Base-by-base conservation (phyloP, 2,329 filamentous ascomycete species). In the Cytospora piceicola region DNA sequence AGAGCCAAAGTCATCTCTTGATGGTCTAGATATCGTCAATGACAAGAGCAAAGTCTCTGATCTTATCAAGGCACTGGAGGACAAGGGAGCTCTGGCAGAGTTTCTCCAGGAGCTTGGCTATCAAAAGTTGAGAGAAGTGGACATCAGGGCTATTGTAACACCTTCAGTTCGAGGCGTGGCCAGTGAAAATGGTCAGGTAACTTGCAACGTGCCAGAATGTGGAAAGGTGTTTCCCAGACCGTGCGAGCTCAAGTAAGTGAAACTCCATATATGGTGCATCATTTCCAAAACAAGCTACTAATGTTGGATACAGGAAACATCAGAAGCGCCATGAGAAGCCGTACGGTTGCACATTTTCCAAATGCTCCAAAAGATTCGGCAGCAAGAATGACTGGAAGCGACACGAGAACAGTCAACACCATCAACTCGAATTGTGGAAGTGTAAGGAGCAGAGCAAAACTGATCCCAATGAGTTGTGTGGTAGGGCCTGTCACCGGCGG, bases 301-400 rank as follows among this genome's bases (percentile, higher is more conserved):
- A 78, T 51, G 32, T 22, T 17, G 15, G 20, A 30, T 14, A 32
- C 65, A 94, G 91, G 69, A 97, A 97, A 75, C 94, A 97, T 74
- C 81, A 86, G 75, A 94, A 93, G 74, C 87, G 93, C 1, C 94
- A 97, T 75, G 83, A 86, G 9, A 88, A 88, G 69, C 94, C 93
- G 0, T 97, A 94, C 69, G 88, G 88, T 15, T 97, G 94, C 76
- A 96, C 93, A 0, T 91, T 88, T 69, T 77, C 81, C 11, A 77
- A 79, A 34, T 97, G 94, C 72, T 76, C 78, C 58, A 93, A 92
- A 73, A 81, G 75, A 0, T 97, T 97, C 70, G 94, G 94, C n/a
- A 94, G 91, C 76, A 96, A 97, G 74, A 94, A 93, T 66, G 94
- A 97, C 76, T 97, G 88, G 94, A 96, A 96, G 74, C 87, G 94